Base-by-base conservation (phyloP, 768 basidiomycete species). In the Kwoniella europaea region DNA sequence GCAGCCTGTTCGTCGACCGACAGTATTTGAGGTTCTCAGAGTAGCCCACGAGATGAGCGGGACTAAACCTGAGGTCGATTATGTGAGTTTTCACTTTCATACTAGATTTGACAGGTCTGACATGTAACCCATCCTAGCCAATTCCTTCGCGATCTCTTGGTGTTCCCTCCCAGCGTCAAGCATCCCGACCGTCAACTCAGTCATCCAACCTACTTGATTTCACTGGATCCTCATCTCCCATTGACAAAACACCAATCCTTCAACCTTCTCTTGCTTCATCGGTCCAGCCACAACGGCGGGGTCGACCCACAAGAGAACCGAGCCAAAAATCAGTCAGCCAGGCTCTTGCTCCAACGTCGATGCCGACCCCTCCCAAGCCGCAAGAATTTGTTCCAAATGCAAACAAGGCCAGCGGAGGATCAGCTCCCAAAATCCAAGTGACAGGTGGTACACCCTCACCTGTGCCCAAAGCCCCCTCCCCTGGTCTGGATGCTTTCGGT, bases 11-110 rank as follows among this genome's bases (percentile, higher is more conserved):
- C 90, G 92, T 74, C 88, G 97, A 16, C 97, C 96, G 10, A 88
- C 89, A 15, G 91, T 92, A 16, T 98, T 95, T 76, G 93, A 97
- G 76, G 84, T 96, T 15, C 89, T 98, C 55, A 85, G 87, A 57
- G 88, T 88, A 69, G 92, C 95, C 1, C 97, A 98, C 84, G 87
- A 87, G 41, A 88, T 97, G 76, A 90, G 95, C 22, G 93, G 94
- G 12, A 93, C 93, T 0, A 91, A 89, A 81, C 92, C 94, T 7
- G 87, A 88, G 50, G 91, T 91, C 77, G 85, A 88, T 50, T 97
- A 97, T 77, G 86, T 86, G 57, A 71, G 85, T 76, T 22, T 20
- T 50, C 4, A 6, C 22, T n/a, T 18, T 41, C 22, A 58, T 10
- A 41, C 20, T 24, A 7, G 35, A 35, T 35, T 7, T 35, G 35